Evolutionary conservation across 2,329 filamentous ascomycete genomes (phyloP), one percentile per base, ranked within the genome.

Genomic region (Epichloe coenophiala): DNA sequence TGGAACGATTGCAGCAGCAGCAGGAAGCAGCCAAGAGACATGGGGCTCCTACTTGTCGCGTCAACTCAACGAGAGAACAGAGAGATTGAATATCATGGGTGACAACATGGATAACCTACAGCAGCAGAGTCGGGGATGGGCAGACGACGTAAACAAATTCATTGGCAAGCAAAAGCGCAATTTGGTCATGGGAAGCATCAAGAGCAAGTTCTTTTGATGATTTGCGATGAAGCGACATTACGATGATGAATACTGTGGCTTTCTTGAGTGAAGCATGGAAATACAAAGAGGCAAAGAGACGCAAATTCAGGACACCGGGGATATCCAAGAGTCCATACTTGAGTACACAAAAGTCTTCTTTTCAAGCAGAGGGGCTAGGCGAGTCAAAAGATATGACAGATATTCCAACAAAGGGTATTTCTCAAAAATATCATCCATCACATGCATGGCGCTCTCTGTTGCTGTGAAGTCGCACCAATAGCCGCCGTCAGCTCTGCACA

Each of bases 51-150:
- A 94, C 62, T 81, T 97, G 67, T 83, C 86, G 9, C 77, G 90
- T 37, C 88, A 95, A 65, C 68, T 98, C 44, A 89, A 94, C 59
- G 90, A 97, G 68, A 73, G 93, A 47, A 95, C 93, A 0, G 88
- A 97, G 69, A 88, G 84, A 61, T 71, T 98, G 52, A 85, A 83
- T 43, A 71, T 94, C 5, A 83, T 91, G 67, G 85, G 84, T 2
- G 91, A 97, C 60, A 83, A 74, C 45, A 89, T 97, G 81, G 85
- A 95, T 55, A 81, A 79, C 55, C 68, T 96, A 53, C 84, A 91
- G 60, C 78, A 88, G 59, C 84, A 84, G 58, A 95, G 87, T 62
- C 80, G 81, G 50, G 85, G 82, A 17, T 97, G 88, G 82, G 84
- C 88, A 13, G 81, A 89, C 35, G 90, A 95, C 63, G 89, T 95